A percentile compares a stretch with the other conserved stretches of the same genome.
Evolutionary conservation across 495 filamentous ascomycete genomes (phyloP).

Genomic region (Penicillium silybi): DNA sequence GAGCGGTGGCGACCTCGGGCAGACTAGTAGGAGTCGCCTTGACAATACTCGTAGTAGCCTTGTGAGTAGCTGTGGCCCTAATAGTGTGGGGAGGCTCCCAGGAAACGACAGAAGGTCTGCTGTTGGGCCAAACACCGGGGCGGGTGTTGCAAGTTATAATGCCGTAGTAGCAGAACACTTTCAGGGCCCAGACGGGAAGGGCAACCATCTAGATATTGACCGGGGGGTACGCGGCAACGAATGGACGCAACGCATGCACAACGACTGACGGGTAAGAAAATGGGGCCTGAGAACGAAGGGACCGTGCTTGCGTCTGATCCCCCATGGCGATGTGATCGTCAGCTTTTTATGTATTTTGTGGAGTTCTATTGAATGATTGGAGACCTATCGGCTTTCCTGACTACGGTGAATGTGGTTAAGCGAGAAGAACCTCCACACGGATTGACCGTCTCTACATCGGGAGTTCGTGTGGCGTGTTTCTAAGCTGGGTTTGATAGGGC

Average conservation of each 20-base stretch:
- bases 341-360: conserved; percentile 11
- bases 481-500: conserved; percentile 1
- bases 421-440: conserved; percentile 1
- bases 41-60: conserved; percentile 5
- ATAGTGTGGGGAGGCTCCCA: conserved; percentile 18
- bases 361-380: not conserved
- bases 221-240: conserved; percentile 12
- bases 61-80: conserved; percentile 3
- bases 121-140: conserved; percentile 30
- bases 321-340: conserved; percentile 7
- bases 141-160: conserved; percentile 39
- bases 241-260: conserved; percentile 17
- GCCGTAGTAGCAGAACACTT: conserved; percentile 31
- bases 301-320: conserved; percentile 7
- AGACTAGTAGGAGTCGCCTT: conserved; percentile 3
- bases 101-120: conserved; percentile 22
- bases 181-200: conserved; percentile 23
- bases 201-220: conserved; percentile 28
- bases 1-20: not conserved
- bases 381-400: conserved; percentile 15
- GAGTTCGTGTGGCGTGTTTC: conserved; percentile 8
- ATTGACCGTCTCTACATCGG: not conserved
- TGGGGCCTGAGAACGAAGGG: conserved; percentile 7
- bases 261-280: conserved; percentile 22
- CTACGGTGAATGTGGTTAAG: conserved; percentile 2